Evolutionary conservation across 768 basidiomycete species (phyloP).

Genomic region (Saitozyma sp.): DNA sequence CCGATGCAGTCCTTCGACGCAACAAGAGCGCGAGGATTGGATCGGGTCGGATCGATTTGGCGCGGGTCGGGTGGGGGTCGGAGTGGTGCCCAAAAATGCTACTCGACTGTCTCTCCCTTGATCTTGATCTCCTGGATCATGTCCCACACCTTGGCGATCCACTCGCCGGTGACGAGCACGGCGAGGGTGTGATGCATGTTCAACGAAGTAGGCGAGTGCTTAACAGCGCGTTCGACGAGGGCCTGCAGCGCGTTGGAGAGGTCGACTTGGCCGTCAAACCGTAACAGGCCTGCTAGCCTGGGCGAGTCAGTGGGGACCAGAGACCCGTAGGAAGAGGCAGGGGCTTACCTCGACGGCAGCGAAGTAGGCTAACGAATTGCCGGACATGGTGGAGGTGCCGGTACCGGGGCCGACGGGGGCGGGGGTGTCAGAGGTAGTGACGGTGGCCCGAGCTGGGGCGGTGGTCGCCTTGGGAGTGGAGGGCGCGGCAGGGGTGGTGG

Average conservation of each 20-base stretch:
- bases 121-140: conserved; percentile 9
- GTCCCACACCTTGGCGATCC: conserved; percentile 48
- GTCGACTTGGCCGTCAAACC: conserved; percentile 39
- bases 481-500: neutral
- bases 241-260: conserved; percentile 47
- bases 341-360: too few species aligned
- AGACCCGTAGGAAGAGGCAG: conserved; percentile 43
- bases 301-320: conserved; percentile 46
- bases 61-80: too few species aligned
- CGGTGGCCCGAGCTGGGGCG: too few species aligned
- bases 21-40: too few species aligned
- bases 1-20: too few species aligned
- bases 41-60: too few species aligned
- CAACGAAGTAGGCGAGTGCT: conserved; percentile 51
- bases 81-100: too few species aligned
- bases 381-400: conserved; percentile 4
- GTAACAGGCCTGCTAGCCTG: conserved; percentile 52
- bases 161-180: conserved; percentile 48
- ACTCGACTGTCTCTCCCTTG: conserved; percentile 13
- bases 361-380: conserved; percentile 1
- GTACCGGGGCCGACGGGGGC: conserved; percentile 1
- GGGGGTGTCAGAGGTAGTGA: conserved; percentile 1
- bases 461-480: neutral
- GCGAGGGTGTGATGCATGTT: conserved; percentile 53
- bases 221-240: conserved; percentile 49